Conservation (phyloP, 2,329 filamentous ascomycete species). For the Pyrenophora seminiperda region DNA sequence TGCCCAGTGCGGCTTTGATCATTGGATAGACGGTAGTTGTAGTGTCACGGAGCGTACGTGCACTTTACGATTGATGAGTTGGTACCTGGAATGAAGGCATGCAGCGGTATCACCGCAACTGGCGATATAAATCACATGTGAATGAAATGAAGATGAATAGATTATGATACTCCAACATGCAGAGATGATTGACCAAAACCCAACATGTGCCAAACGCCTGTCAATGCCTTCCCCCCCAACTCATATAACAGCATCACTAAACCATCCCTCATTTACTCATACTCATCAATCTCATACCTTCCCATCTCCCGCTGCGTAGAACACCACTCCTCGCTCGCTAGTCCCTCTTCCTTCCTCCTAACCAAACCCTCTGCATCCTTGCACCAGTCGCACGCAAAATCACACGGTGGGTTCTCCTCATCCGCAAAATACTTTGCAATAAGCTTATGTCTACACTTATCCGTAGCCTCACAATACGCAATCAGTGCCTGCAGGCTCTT, state of each 20-base stretch:
- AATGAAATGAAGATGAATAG: neutral
- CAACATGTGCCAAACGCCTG: neutral
- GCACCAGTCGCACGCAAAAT: constrained; percentile 57
- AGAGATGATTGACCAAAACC: neutral
- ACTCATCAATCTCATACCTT: constrained; percentile 48
- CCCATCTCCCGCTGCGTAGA: constrained; percentile 54
- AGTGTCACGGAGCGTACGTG: neutral
- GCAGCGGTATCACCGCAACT: too few relatives aligned
- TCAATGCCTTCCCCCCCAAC: neutral
- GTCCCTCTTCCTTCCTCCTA: constrained; percentile 50
- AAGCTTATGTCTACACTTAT: constrained; percentile 69
- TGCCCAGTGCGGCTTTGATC: constrained; percentile 88
- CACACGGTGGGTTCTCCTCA: constrained; percentile 46
- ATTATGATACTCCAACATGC: neutral
- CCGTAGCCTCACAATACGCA: constrained; percentile 79
- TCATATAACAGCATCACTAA: neutral
- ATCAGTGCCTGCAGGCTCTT: constrained; percentile 64
- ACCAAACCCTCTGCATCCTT: constrained; percentile 52
- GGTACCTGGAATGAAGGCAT: neutral
- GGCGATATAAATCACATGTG: neutral
- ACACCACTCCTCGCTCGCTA: constrained; percentile 58
- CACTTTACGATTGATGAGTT: neutral
- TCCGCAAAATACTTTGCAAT: constrained; percentile 48
- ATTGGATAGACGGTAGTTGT: constrained; percentile 52
- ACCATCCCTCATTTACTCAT: constrained; percentile 29